Conservation (phyloP, 2,329 filamentous ascomycete genomes). For the Ceratocystis diversiconidia region DNA sequence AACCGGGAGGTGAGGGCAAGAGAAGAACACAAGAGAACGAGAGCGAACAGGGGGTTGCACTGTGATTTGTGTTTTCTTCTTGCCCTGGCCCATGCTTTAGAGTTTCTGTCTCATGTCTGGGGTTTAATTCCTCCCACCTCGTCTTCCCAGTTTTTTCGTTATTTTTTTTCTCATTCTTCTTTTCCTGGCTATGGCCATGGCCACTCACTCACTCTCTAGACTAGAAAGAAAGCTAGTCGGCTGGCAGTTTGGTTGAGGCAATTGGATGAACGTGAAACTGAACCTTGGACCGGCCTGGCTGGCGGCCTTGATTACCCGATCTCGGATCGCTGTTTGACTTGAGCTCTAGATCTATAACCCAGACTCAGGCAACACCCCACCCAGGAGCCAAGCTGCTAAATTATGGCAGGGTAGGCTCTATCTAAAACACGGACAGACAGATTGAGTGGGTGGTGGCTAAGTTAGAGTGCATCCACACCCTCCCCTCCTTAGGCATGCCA, state of each 20-base stretch:
- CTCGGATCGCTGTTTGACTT: neutral
- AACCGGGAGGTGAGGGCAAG: neutral
- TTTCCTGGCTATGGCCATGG: neutral
- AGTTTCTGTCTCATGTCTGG: constrained; percentile 7
- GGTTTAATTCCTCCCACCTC: constrained; percentile 1
- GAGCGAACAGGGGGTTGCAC: neutral
- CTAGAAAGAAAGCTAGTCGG: neutral
- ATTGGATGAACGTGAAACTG: neutral
- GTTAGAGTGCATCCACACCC: neutral
- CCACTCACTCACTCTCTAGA: neutral
- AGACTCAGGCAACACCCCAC: neutral
- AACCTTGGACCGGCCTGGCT: neutral
- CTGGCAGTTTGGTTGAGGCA: neutral
- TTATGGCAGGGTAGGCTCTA: neutral
- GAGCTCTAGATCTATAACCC: neutral
- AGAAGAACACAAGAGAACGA: neutral
- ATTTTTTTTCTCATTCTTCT: neutral
- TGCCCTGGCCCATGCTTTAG: constrained; percentile 6
- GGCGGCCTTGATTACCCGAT: neutral
- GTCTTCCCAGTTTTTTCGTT: neutral
- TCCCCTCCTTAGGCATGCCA: neutral
- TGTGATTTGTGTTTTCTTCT: constrained; percentile 3
- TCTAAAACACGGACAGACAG: no score
- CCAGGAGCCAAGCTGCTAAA: neutral
- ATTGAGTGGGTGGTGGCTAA: neutral